A percentile compares a stretch with the other conserved stretches of the same genome.
Evolutionary conservation across 345 rosid species (phyloP).

Genomic region (Citrus mangshanensis): DNA sequence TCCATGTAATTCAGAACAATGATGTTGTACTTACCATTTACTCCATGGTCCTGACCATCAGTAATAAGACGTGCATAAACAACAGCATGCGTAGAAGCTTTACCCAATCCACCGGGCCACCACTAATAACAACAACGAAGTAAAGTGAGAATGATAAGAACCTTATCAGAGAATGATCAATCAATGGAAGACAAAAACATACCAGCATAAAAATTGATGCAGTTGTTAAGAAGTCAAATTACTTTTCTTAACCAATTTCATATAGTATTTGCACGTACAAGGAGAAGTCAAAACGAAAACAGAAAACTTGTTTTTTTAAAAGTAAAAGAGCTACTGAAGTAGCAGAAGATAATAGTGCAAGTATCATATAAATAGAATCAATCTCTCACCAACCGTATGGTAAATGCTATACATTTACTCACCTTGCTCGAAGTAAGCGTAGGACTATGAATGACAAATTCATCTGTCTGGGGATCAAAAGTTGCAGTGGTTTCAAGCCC

Average conservation of each 20-base stretch:
- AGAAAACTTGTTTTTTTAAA: neutral
- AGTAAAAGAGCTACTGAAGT: neutral
- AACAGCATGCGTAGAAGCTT: slow-evolving; percentile 84
- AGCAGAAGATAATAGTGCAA: neutral
- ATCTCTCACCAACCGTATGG: neutral
- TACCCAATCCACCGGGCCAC: slow-evolving; percentile 99
- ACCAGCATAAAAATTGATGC: neutral
- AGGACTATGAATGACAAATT: slow-evolving; percentile 84
- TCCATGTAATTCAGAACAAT: neutral
- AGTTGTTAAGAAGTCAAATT: neutral
- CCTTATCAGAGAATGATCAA: neutral
- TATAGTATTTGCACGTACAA: neutral
- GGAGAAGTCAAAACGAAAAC: neutral
- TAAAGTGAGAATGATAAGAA: slow-evolving; percentile 5
- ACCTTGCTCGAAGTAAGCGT: slow-evolving; percentile 93
- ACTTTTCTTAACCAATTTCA: neutral
- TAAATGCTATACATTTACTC: slow-evolving; percentile 25
- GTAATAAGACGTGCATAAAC: slow-evolving; percentile 88
- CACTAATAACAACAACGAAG: slow-evolving; percentile 47
- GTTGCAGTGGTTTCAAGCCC: slow-evolving; percentile 99
- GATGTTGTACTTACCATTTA: slow-evolving; percentile 60
- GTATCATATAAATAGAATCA: neutral
- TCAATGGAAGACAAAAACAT: slow-evolving; percentile 2
- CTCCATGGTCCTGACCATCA: slow-evolving; percentile 76
- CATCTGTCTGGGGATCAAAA: slow-evolving; percentile 89